Evolutionary conservation across 208 protist species (phyloP), one percentile per base, ranked within the genome.

Genomic region (Balamuthia mandrillaris): DNA sequence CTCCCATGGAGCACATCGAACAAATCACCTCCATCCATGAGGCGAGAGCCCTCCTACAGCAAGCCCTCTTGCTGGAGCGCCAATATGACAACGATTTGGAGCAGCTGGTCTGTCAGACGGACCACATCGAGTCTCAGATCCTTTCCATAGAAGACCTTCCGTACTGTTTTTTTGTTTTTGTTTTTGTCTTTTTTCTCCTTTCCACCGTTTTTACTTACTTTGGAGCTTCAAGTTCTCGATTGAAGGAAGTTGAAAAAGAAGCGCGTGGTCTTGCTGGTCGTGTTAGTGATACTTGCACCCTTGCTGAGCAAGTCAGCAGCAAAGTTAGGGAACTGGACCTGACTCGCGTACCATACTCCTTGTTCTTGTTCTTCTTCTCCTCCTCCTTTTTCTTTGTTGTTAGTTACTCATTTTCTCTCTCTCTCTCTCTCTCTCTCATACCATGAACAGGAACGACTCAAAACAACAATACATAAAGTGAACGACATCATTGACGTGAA

Each of bases 401-500:
- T 65, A 33, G 27, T 3, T 33, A 16, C 31, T n/a, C 52, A n/a
- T 21, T 1, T 18, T n/a, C 52, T 60, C 39, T 35, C 47, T 63
- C 24, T 29, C 3, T 3, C 21, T 47, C 29, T 29, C 1, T 18
- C 35, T 41, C 52, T n/a, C 65, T 29, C 18, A 51, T 35, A n/a
- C 61, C 7, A 10, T 27, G 0, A 16, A 29, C 45, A 79, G 70
- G 70, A 79, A 51, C 41, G 70, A 0, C 52, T 79, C 47, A 42
- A 79, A 49, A n/a, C 58, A 9, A 79, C 70, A 12, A 79, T 79
- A 49, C 52, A 79, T 49, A 79, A 79, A 33, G 47, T 79, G 70
- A 42, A 79, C 2, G 70, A 79, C 45, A 79, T 79, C 70, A 79
- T 79, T 33, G 70, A 79, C 18, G 70, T 79, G 7, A 79, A 79